Evolutionary conservation across 2,329 filamentous ascomycete genomes (phyloP).

Genomic region (Aureobasidium sp.): DNA sequence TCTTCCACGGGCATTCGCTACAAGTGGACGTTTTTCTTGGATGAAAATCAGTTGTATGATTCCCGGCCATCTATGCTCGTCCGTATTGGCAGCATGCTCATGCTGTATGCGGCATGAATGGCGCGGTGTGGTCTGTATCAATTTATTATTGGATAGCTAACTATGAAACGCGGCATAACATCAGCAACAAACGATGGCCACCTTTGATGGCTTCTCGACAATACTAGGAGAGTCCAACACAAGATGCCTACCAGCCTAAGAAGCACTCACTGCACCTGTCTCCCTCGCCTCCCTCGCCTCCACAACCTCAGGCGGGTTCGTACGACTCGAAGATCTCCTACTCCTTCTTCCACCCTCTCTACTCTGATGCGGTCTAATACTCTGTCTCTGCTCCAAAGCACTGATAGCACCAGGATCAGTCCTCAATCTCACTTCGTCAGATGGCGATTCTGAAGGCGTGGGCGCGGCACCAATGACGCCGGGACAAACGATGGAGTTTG

Average conservation of each 20-base stretch:
- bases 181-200: too few relatives aligned
- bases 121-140: too few relatives aligned
- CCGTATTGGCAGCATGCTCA: too few relatives aligned
- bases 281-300: background rate
- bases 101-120: too few relatives aligned
- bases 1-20: too few relatives aligned
- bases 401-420: constrained; percentile 5
- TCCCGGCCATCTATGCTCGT: too few relatives aligned
- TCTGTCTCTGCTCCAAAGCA: constrained; percentile 10
- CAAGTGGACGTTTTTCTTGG: too few relatives aligned
- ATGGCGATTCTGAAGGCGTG: background rate
- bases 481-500: constrained; percentile 8
- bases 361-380: constrained; percentile 13
- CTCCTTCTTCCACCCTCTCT: background rate
- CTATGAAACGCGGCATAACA: too few relatives aligned
- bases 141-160: too few relatives aligned
- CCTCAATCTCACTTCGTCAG: constrained; percentile 3
- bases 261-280: background rate
- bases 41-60: too few relatives aligned
- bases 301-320: background rate
- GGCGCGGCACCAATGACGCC: constrained; percentile 4
- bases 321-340: background rate
- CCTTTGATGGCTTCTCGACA: too few relatives aligned
- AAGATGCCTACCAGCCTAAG: background rate
- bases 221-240: too few relatives aligned